A percentile compares a stretch with the other conserved stretches of the same genome.
Evolutionary conservation across 805 yeast species (phyloP).

Genomic region (Starmerella apis): DNA sequence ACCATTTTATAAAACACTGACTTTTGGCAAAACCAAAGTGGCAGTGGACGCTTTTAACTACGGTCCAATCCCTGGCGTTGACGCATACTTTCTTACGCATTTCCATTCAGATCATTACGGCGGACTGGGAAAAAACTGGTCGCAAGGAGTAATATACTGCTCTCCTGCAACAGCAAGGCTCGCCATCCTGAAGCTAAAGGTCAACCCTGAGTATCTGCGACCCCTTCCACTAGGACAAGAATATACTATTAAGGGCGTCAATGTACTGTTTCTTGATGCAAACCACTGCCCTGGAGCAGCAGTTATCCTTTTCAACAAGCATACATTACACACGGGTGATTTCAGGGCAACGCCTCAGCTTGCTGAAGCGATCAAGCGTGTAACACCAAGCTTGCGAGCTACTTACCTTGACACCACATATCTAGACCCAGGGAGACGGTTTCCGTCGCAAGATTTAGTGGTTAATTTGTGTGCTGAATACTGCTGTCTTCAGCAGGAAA

Average conservation of each 20-base stretch:
- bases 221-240: constrained; percentile 35
- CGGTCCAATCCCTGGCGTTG: constrained; percentile 30
- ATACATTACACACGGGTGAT: constrained; percentile 78
- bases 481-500: constrained; percentile 35
- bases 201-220: constrained; percentile 38
- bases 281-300: constrained; percentile 97
- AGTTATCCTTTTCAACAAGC: constrained; percentile 56
- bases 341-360: constrained; percentile 59
- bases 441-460: constrained; percentile 68
- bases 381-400: constrained; percentile 28
- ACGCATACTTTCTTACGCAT: constrained; percentile 40
- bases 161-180: constrained; percentile 59
- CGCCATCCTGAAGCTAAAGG: constrained; percentile 44
- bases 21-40: constrained; percentile 25
- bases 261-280: constrained; percentile 64
- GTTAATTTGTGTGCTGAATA: constrained; percentile 50
- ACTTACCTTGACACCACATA: constrained; percentile 89
- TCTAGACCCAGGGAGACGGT: constrained; percentile 58
- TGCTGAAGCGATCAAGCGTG: constrained; percentile 28
- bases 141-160: constrained; percentile 58
- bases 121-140: constrained; percentile 72
- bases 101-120: constrained; percentile 93
- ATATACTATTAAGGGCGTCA: constrained; percentile 36
- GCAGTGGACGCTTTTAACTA: constrained; percentile 35
- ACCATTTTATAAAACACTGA: constrained; percentile 31